Evolutionary conservation across 352 stramenopile species (phyloP), one percentile per base, ranked within the genome.

Genomic region (Phytopythium sindhum): DNA sequence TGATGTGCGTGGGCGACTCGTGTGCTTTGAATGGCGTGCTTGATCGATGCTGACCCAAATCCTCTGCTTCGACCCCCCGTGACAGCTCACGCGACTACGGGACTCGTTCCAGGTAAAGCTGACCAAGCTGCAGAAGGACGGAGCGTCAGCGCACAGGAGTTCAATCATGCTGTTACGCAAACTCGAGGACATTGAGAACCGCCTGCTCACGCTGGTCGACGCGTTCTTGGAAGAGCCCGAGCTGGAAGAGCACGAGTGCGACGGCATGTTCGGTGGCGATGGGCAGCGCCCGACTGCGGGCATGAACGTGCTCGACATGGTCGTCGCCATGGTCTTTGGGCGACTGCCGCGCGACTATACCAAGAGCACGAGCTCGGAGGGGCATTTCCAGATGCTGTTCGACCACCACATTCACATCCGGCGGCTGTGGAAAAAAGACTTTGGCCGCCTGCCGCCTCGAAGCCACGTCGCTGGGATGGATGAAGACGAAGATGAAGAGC

Each of bases 241-340:
- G 51, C 69, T 91, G 23, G 64, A 77, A 24, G 74, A 80, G 57
- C 64, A 68, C 61, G 78, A 84, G 58, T 80, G 75, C 59, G 74
- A 72, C 42, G 70, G 75, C 14, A 76, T 79, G 19, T 83, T 84
- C 70, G 72, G 67, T 42, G 70, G 70, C 1, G 54, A 60, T 5
- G 54, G 54, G 2, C 54, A 60, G 35, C 23, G 15, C 8, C 64
- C 73, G 17, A 67, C 65, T 44, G 66, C 68, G 14, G 65, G 66
- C n/a, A 88, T 89, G 80, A 94, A 91, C 63, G 84, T 95, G 47
- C 65, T 95, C 45, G 87, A 95, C 60, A 95, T 94, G 85, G 77
- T 95, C 37, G 73, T 95, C 10, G 86, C 84, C 19, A 95, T 95
- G 87, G 66, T 93, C 5, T 95, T 95, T 61, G 75, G 79, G 6